Conservation (phyloP, 257 asterid species). For the Solanum virginianum region DNA sequence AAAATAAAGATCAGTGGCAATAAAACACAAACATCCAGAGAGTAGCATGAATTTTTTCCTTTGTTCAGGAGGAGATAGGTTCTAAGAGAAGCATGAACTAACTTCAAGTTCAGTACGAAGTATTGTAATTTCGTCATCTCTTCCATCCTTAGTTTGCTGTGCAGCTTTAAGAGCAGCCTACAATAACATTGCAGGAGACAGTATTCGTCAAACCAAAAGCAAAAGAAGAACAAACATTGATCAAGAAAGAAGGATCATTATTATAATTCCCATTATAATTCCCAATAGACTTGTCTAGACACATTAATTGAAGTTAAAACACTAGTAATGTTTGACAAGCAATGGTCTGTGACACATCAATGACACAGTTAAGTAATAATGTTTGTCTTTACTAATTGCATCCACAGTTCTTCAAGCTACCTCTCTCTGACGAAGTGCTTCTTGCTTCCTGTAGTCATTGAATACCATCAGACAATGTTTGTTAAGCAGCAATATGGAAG, state of each 20-base stretch:
- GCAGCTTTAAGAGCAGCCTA: constrained; percentile 97
- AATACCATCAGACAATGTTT: constrained; percentile 22
- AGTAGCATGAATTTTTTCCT: background rate
- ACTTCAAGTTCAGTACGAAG: constrained; percentile 82
- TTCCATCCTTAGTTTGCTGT: constrained; percentile 65
- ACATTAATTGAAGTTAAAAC: background rate
- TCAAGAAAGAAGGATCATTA: background rate
- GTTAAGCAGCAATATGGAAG: constrained; percentile 5
- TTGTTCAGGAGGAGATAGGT: background rate
- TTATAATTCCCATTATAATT: background rate
- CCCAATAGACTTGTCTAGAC: background rate
- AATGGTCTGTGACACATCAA: background rate
- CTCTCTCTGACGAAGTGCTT: constrained; percentile 94
- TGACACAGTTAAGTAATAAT: background rate
- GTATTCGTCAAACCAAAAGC: background rate
- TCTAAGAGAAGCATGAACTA: constrained; percentile 5
- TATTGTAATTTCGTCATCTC: constrained; percentile 62
- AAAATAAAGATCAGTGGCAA: constrained; percentile 1
- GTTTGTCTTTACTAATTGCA: background rate
- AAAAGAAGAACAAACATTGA: background rate
- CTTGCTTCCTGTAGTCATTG: constrained; percentile 81
- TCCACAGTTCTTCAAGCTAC: constrained; percentile 18
- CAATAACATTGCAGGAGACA: background rate
- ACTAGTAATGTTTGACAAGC: background rate
- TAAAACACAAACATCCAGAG: background rate